Percentiles rank a stretch among this genome's conserved stretches.
These are phyloP conservation scores for Sporisorium iseilematis-ciliati DNA, from an alignment of 1,284 basidiomycete species.

Conservation along the genomic window DNA sequence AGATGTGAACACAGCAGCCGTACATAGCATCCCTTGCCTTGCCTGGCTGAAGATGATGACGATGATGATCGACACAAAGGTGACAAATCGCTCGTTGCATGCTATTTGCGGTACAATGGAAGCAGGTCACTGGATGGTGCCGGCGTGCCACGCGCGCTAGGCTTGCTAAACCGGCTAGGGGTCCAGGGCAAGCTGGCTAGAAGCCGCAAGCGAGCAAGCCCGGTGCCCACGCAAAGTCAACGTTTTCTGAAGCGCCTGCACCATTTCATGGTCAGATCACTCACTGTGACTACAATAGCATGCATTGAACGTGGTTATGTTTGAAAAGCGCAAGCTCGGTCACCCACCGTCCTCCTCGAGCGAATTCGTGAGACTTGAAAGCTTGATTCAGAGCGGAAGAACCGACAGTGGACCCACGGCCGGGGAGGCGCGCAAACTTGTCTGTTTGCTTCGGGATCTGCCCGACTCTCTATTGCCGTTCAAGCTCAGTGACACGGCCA, in stretches of 20 bases:
- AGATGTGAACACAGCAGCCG: neutral
- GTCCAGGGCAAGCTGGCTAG: conserved; percentile 18
- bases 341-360: too few species aligned
- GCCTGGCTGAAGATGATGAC: neutral
- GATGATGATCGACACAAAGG: neutral
- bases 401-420: too few species aligned
- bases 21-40: neutral
- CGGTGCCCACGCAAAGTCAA: neutral
- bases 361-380: too few species aligned
- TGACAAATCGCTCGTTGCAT: neutral
- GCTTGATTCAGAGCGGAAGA: too few species aligned
- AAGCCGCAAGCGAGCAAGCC: conserved; percentile 3
- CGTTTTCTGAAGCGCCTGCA: too few species aligned
- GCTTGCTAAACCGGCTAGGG: conserved; percentile 27
- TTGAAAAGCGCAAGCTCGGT: too few species aligned
- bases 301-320: too few species aligned
- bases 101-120: neutral
- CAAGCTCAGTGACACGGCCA: conserved; percentile 1
- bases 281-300: too few species aligned
- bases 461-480: too few species aligned
- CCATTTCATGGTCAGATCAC: too few species aligned
- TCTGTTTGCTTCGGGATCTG: too few species aligned
- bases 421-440: too few species aligned
- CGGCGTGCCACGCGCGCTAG: conserved; percentile 22
- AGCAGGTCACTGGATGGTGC: neutral